Evolutionary conservation across 371 early-diverging fungal species (phyloP).

Genomic region (Lichtheimia hyalospora): DNA sequence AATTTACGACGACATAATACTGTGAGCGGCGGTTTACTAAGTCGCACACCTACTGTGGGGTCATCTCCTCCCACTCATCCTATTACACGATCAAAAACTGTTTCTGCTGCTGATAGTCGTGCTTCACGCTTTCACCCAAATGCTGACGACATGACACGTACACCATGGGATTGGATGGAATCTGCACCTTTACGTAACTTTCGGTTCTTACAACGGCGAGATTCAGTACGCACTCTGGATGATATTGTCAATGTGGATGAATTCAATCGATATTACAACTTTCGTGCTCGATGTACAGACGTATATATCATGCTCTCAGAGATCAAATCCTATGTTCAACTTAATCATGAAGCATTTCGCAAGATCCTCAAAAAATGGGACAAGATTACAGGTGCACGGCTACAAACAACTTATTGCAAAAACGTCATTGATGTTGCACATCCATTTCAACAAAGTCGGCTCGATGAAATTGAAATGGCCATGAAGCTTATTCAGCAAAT

Average conservation of each 20-base stretch:
- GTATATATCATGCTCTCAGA: slow-evolving; percentile 53
- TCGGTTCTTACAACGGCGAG: background rate
- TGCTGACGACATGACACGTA: background rate
- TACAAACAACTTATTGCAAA: slow-evolving; percentile 48
- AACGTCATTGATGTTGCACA: slow-evolving; percentile 45
- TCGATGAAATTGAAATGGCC: slow-evolving; percentile 32
- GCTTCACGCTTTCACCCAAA: too few species aligned
- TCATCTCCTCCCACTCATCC: background rate
- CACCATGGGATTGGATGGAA: background rate
- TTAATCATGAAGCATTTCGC: slow-evolving; percentile 90
- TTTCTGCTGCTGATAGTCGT: too few species aligned
- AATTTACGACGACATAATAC: background rate
- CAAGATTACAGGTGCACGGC: slow-evolving; percentile 68
- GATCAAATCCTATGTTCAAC: slow-evolving; percentile 78
- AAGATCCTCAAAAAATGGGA: slow-evolving; percentile 95
- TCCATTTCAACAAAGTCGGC: slow-evolving; percentile 52
- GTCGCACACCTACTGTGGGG: too few species aligned
- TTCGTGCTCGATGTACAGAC: slow-evolving; percentile 6
- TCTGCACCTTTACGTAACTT: background rate
- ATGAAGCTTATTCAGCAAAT: slow-evolving; percentile 49
- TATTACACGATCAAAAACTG: background rate
- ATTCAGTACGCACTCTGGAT: background rate
- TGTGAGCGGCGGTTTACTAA: background rate
- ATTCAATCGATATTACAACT: slow-evolving; percentile 13
- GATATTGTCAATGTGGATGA: background rate